Percentiles rank a stretch among this genome's conserved stretches.
phyloP scores from a whole-genome alignment of 257 asterid species.

The Solanum chiquidenum region DNA sequence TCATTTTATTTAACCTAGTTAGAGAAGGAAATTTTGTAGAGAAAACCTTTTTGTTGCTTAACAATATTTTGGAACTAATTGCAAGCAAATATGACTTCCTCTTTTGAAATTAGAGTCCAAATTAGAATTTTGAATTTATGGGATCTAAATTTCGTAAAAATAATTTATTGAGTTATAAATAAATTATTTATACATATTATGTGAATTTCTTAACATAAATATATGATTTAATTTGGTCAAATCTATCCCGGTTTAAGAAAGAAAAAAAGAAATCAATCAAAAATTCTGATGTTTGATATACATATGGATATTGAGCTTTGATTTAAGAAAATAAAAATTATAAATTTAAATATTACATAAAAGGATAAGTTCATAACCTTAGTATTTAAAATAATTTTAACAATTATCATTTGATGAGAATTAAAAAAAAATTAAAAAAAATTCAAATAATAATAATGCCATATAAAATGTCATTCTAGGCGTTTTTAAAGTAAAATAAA shows the following conservation, averaged over 20 bases:
- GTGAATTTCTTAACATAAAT: not conserved
- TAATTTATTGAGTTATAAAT: not conserved
- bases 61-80: not conserved
- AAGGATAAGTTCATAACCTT: not conserved
- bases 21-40: not conserved
- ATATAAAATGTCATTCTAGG: not conserved
- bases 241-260: no score
- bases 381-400: not conserved
- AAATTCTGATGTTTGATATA: not conserved
- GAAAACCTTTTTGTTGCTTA: not conserved
- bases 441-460: not conserved
- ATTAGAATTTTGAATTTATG: not conserved
- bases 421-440: no score
- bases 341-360: no score
- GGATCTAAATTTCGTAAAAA: not conserved
- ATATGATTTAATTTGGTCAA: no score
- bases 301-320: not conserved
- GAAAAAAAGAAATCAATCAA: not conserved
- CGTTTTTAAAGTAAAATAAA: not conserved
- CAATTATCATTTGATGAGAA: no score
- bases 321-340: no score
- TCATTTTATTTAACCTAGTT: no score
- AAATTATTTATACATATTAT: not conserved
- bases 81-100: not conserved
- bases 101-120: not conserved